A percentile compares a stretch with the other conserved stretches of the same genome.
Evolutionary conservation across 225 moss, liverwort and hornwort species (phyloP).

Genomic region (Takakia lepidozioides): DNA sequence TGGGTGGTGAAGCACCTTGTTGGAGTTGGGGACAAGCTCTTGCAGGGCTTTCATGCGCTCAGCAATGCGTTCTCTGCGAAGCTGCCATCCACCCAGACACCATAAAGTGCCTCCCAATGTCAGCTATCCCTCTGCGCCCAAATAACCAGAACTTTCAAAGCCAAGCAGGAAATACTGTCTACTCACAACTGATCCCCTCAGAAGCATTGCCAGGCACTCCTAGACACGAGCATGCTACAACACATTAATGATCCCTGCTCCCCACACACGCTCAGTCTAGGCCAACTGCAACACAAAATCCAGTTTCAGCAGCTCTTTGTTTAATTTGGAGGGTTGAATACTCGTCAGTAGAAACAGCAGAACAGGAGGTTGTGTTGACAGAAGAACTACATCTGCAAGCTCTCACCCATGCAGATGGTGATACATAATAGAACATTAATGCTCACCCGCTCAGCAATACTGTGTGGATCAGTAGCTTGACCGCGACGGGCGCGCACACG

Average conservation of each 20-base stretch:
- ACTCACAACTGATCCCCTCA: no score
- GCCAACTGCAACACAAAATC: no score
- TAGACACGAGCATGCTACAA: no score
- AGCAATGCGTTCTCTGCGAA: conserved; percentile 92
- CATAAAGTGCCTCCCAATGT: no score
- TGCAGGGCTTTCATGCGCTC: conserved; percentile 99
- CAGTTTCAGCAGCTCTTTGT: no score
- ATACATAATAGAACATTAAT: conserved; percentile 5
- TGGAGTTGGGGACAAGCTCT: conserved; percentile 96
- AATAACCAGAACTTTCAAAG: no score
- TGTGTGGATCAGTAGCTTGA: conserved; percentile 99
- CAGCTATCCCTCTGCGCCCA: no score
- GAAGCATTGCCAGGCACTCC: no score
- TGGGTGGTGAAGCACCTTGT: conserved; percentile 45
- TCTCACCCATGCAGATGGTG: conserved; percentile 11
- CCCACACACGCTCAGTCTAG: no score
- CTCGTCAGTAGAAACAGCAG: neutral
- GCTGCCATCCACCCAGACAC: conserved; percentile 22
- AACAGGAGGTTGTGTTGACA: neutral
- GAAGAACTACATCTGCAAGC: neutral
- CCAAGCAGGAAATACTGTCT: no score
- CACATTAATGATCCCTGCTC: no score
- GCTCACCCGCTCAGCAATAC: conserved; percentile 97
- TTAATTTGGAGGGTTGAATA: no score
- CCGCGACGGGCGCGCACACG: conserved; percentile 97